Percentiles rank a stretch among this genome's conserved stretches.
Conservation (phyloP, 768 basidiomycete genomes). For the Solioccasus polychromus region DNA sequence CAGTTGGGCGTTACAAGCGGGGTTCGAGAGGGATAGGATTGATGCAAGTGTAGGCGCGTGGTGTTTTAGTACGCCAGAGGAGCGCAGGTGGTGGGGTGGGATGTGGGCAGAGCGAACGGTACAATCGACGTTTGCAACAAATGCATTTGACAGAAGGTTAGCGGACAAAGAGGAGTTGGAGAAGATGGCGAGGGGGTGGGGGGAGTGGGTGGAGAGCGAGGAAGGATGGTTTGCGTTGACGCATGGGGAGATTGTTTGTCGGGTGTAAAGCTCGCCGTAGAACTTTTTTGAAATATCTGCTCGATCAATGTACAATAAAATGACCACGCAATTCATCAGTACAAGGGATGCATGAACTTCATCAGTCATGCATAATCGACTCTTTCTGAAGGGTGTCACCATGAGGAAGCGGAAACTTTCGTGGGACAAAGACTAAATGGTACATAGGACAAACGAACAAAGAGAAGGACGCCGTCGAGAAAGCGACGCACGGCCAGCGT, state of each 20-base stretch:
- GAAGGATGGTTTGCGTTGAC: conserved; percentile 35
- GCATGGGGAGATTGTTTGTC: conserved; percentile 35
- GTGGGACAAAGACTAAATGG: too few species aligned
- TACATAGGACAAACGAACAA: too few species aligned
- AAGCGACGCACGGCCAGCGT: too few species aligned
- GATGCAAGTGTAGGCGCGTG: conserved; percentile 30
- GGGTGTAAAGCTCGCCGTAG: too few species aligned
- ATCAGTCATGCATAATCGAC: too few species aligned
- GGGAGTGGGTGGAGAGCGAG: conserved; percentile 28
- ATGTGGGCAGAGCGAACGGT: conserved; percentile 39
- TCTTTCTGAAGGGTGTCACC: too few species aligned
- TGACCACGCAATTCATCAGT: too few species aligned
- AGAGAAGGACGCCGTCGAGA: too few species aligned
- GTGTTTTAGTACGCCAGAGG: conserved; percentile 37
- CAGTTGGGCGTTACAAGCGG: conserved; percentile 37
- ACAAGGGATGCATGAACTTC: too few species aligned
- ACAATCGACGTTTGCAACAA: conserved; percentile 31
- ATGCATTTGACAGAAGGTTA: conserved; percentile 28
- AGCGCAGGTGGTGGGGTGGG: conserved; percentile 38
- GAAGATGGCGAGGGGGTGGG: conserved; percentile 22
- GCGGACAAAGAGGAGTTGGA: conserved; percentile 23
- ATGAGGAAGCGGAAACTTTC: too few species aligned
- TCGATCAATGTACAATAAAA: too few species aligned
- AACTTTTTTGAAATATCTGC: too few species aligned
- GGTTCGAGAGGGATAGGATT: conserved; percentile 29